Conservation (phyloP, 2,329 filamentous ascomycete genomes). For the Grosmannia huntii region DNA sequence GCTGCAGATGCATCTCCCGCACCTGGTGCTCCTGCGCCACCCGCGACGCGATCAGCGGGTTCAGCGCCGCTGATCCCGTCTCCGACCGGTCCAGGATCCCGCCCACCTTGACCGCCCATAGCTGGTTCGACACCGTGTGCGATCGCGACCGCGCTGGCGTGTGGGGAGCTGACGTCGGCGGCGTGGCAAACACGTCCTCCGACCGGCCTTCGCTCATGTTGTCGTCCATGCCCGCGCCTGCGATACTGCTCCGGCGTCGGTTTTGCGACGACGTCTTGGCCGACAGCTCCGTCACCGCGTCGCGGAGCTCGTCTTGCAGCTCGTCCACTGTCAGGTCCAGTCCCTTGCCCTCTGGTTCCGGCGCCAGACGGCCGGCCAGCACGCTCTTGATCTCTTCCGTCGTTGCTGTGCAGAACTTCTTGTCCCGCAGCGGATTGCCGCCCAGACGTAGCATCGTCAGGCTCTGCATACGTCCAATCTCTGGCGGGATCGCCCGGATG, state of each 20-base stretch:
- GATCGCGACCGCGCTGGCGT: constrained; percentile 36
- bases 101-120: constrained; percentile 43
- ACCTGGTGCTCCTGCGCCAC: constrained; percentile 39
- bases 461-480: constrained; percentile 66
- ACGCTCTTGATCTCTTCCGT: constrained; percentile 72
- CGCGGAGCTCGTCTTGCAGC: constrained; percentile 7
- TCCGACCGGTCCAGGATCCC: constrained; percentile 59
- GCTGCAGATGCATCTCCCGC: constrained; percentile 54
- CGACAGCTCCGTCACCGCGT: constrained; percentile 8
- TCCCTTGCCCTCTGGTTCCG: constrained; percentile 25
- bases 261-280: background rate
- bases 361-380: constrained; percentile 53
- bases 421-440: constrained; percentile 84
- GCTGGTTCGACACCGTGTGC: constrained; percentile 32
- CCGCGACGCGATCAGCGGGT: constrained; percentile 43
- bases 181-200: constrained; percentile 47
- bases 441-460: constrained; percentile 64
- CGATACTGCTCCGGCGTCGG: constrained; percentile 1
- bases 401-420: constrained; percentile 68
- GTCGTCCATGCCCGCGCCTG: constrained; percentile 6
- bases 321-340: background rate
- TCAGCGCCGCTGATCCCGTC: constrained; percentile 47
- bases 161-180: constrained; percentile 38
- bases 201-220: constrained; percentile 32
- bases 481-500: constrained; percentile 60